Evolutionary conservation across 192 early-diverging fungal species (phyloP).

Genomic region (Chytriomyces confervae): DNA sequence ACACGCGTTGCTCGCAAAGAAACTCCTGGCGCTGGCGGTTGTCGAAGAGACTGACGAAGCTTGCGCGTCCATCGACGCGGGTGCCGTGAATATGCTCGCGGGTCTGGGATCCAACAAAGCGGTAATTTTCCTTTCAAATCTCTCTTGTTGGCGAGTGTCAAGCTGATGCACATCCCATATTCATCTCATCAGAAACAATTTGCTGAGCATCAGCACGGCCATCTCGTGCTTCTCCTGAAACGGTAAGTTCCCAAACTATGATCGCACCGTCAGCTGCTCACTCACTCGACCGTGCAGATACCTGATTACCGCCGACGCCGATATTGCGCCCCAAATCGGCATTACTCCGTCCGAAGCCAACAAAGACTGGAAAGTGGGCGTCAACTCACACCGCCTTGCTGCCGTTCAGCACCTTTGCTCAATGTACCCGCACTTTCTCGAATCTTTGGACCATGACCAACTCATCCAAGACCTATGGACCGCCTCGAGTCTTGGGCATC

Average conservation of each 20-base stretch:
- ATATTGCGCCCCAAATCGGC: conserved; percentile 29
- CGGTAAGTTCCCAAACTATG: background rate
- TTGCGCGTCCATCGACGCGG: background rate
- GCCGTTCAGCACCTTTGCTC: conserved; percentile 14
- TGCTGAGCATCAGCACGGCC: background rate
- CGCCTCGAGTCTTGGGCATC: conserved; percentile 10
- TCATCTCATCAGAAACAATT: too few species aligned
- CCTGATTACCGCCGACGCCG: conserved; percentile 1
- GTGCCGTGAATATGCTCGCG: conserved; percentile 17
- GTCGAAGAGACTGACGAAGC: conserved; percentile 9
- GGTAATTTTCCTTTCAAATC: too few species aligned
- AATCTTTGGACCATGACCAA: background rate
- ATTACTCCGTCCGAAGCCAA: background rate
- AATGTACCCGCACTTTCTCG: background rate
- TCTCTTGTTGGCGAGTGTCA: too few species aligned
- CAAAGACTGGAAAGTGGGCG: conserved; percentile 1
- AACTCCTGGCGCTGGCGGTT: conserved; percentile 1
- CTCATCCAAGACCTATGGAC: conserved; percentile 20
- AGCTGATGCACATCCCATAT: too few species aligned
- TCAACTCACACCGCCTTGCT: background rate
- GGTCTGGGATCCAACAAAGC: conserved; percentile 6
- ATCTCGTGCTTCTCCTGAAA: conserved; percentile 2
- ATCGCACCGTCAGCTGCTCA: background rate
- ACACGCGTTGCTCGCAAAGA: background rate
- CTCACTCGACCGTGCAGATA: conserved; percentile 5